A percentile compares a stretch with the other conserved stretches of the same genome.
Evolutionary conservation across 148 eudicot genomes (phyloP).

Genomic region (Camellia sinensis): DNA sequence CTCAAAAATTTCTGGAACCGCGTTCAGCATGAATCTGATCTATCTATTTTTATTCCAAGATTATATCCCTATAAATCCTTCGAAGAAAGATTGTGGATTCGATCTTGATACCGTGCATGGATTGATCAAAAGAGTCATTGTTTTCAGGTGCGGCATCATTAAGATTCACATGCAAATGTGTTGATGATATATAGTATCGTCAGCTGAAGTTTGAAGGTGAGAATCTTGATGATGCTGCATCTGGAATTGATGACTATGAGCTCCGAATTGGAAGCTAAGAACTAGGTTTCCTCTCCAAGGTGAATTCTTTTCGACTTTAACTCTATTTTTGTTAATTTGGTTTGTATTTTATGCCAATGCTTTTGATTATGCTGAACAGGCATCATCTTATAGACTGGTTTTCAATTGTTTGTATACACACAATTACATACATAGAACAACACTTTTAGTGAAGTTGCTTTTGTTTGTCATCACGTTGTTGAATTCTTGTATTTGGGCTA

Average conservation of each 20-base stretch:
- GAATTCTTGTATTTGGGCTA: neutral
- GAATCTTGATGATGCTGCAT: constrained; percentile 28
- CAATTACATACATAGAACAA: neutral
- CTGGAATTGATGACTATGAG: constrained; percentile 10
- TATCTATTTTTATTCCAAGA: neutral
- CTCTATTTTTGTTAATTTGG: neutral
- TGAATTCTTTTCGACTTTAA: neutral
- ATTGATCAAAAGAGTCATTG: neutral
- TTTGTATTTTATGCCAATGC: neutral
- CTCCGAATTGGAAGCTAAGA: neutral
- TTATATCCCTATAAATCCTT: neutral
- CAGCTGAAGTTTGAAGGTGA: neutral
- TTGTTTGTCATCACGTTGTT: neutral
- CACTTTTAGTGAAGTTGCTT: neutral
- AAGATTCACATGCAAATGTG: constrained; percentile 13
- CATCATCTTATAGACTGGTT: no score
- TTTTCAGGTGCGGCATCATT: constrained; percentile 17
- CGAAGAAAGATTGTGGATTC: neutral
- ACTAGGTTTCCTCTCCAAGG: neutral
- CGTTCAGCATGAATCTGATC: no score
- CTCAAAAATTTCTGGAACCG: no score
- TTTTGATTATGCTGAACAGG: neutral
- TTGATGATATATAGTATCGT: no score
- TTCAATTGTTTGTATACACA: no score
- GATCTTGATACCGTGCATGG: neutral